Percentiles rank a stretch among this genome's conserved stretches.
Conservation (phyloP, 345 rosid genomes). For the Fremontodendron californicum region DNA sequence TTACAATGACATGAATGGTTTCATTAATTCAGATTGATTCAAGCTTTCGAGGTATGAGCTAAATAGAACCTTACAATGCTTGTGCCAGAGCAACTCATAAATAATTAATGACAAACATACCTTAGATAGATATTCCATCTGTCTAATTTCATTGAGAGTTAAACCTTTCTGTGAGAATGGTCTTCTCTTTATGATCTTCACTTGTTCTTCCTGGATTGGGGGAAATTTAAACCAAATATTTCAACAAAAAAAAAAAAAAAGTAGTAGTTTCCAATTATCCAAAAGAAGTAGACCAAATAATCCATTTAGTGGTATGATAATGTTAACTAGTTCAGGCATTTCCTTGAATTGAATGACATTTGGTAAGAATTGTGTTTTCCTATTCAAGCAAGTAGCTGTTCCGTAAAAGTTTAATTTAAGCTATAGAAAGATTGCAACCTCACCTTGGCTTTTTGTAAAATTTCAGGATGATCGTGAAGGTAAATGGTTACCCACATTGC, state of each 20-base stretch:
- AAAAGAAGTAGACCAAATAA: no score
- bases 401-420: no score
- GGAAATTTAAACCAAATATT: background rate
- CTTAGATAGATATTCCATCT: constrained; percentile 41
- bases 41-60: background rate
- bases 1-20: background rate
- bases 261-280: no score
- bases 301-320: no score
- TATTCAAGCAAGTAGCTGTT: no score
- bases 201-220: background rate
- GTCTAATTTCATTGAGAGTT: constrained; percentile 28
- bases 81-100: background rate
- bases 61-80: no score
- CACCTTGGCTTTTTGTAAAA: constrained; percentile 28
- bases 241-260: no score
- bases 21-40: background rate
- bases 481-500: constrained; percentile 21
- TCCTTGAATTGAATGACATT: no score
- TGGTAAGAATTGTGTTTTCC: no score
- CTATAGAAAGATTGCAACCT: background rate
- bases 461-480: background rate
- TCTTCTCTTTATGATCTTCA: background rate
- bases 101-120: constrained; percentile 2
- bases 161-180: background rate
- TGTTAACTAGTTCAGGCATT: no score